Evolutionary conservation across 140 eudicot species (phyloP), one percentile per base, ranked within the genome.

Genomic region (Anethum foeniculum): DNA sequence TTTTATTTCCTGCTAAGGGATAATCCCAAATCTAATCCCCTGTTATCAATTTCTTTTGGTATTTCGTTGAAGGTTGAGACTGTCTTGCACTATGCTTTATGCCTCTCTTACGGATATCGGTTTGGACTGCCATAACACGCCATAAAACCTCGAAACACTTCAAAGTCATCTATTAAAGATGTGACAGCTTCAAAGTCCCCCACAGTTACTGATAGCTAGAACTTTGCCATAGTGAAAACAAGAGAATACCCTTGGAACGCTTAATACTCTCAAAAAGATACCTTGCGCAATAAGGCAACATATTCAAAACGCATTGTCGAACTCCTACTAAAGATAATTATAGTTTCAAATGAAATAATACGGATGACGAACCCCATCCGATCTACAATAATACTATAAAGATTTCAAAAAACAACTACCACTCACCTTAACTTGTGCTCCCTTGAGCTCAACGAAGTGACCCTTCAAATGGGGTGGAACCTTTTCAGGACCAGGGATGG

Each of bases 401-500:
- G 1, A 4, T 25, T 30, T 27, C 25, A 30, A 68, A 14, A 32
- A 68, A 68, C n/a, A 68, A 83, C 18, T 39, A 80, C 52, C 39
- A 44, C 77, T 76, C 86, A 94, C 98, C 98, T 94, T 94, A 84
- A 94, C 98, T 82, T 94, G 98, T 78, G 98, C 98, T 44, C 98
- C 98, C 88, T 95, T 94, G 21, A 92, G 90, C 91, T 92, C 98
- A 77, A 88, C 87, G 74, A 92, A 94, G 81, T 94, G 97, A 51
- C 89, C 79, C 91, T 90, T 94, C 83, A 92, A 81, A 89, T 94
- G 97, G 44, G 97, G 88, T 46, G 97, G 93, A 82, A 94, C 93
- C 87, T 94, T 94, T 60, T 90, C 98, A 27, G 98, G 98, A 71
- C 98, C 98, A 0, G 94, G 93, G 71, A 94, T 92, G 41, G 98